Evolutionary conservation across 345 rosid species (phyloP).

Genomic region (Populus deltoides): DNA sequence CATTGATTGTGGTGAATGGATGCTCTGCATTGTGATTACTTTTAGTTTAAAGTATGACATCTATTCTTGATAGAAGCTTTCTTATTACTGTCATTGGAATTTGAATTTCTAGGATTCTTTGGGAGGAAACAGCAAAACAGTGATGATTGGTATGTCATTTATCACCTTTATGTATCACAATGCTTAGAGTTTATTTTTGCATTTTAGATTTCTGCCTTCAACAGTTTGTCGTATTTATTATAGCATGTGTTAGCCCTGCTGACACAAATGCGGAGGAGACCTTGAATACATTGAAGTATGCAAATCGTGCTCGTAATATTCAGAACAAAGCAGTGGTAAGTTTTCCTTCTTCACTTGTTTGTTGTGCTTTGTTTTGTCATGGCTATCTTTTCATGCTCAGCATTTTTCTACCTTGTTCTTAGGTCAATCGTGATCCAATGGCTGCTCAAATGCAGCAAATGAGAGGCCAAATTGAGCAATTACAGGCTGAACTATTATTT

Average conservation of each 20-base stretch:
- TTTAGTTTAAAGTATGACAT: background rate
- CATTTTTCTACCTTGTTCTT: background rate
- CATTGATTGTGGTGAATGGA: background rate
- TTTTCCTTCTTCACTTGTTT: constrained; percentile 6
- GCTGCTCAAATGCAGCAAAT: constrained; percentile 76
- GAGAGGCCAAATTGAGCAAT: constrained; percentile 92
- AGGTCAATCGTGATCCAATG: constrained; percentile 94
- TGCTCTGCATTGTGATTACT: background rate
- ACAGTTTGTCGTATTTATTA: constrained; percentile 9
- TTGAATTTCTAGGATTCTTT: constrained; percentile 72
- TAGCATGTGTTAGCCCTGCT: constrained; percentile 99
- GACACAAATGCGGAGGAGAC: constrained; percentile 99
- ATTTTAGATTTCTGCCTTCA: background rate
- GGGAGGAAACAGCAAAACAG: constrained; percentile 97
- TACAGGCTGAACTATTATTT: constrained; percentile 81
- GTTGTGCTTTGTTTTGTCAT: background rate
- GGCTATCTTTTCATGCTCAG: background rate
- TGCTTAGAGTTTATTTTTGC: background rate
- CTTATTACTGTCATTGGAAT: constrained; percentile 1
- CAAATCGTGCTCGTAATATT: constrained; percentile 97
- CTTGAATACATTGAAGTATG: constrained; percentile 85
- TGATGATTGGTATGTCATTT: constrained; percentile 83
- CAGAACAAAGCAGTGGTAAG: constrained; percentile 93
- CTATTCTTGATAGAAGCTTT: background rate
- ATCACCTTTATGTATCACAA: background rate